Percentiles rank a stretch among this genome's conserved stretches.
Conservation (phyloP, 306 rosid species). For the Begonia masoniana region DNA sequence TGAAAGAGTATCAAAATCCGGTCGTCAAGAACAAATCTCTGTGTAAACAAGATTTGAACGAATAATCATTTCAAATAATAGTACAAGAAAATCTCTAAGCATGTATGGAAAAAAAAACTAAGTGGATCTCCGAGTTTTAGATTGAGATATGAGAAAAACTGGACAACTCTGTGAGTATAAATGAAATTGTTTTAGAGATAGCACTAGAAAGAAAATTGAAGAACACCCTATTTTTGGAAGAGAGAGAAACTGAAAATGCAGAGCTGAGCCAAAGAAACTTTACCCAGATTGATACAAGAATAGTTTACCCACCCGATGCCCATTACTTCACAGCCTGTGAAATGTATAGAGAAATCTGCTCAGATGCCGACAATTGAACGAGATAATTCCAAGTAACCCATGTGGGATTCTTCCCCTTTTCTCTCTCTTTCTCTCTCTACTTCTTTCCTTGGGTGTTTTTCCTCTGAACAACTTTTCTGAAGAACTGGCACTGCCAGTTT, state of each 20-base stretch:
- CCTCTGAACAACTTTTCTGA: constrained; percentile 16
- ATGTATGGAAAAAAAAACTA: too few relatives aligned
- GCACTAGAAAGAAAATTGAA: background rate
- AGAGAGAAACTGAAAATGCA: background rate
- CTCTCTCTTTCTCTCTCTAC: constrained; percentile 12
- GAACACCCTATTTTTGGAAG: background rate
- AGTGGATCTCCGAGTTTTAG: too few relatives aligned
- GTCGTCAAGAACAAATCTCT: too few relatives aligned
- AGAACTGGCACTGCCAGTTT: constrained; percentile 11
- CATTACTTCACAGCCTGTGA: constrained; percentile 77
- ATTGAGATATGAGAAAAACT: too few relatives aligned
- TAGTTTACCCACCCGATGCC: constrained; percentile 22
- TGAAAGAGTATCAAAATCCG: too few relatives aligned
- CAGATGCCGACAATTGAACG: constrained; percentile 41
- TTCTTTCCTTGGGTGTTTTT: constrained; percentile 3
- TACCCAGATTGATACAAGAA: constrained; percentile 23
- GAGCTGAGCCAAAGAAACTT: background rate
- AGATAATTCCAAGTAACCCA: constrained; percentile 63
- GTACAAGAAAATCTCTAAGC: too few relatives aligned
- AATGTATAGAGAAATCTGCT: constrained; percentile 16
- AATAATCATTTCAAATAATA: too few relatives aligned
- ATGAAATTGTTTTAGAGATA: too few relatives aligned
- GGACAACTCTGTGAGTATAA: too few relatives aligned
- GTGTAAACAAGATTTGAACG: too few relatives aligned
- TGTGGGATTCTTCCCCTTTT: constrained; percentile 38